These are phyloP conservation scores for Ramalina intermedia DNA, from an alignment of 495 filamentous ascomycete species.

Conservation along the genomic window DNA sequence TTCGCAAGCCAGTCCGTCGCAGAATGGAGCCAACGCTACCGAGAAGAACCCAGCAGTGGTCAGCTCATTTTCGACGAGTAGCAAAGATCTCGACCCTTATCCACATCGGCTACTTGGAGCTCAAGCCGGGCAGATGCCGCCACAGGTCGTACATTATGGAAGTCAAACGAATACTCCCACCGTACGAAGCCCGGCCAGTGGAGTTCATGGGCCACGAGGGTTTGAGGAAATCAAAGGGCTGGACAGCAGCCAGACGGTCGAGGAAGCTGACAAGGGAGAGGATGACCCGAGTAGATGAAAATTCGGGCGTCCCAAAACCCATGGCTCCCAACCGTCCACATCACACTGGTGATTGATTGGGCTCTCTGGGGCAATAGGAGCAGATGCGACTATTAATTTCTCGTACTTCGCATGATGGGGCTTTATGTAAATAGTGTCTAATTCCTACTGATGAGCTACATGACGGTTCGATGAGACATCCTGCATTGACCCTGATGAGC, in stretches of 20 bases:
- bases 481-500: too few species aligned
- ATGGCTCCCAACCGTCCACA: too few species aligned
- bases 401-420: neutral
- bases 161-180: slow-evolving; percentile 49
- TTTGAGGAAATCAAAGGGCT: slow-evolving; percentile 1
- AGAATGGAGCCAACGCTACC: slow-evolving; percentile 22
- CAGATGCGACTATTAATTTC: neutral
- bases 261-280: neutral
- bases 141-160: slow-evolving; percentile 49
- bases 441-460: neutral
- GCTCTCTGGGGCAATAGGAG: too few species aligned
- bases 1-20: slow-evolving; percentile 26
- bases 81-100: slow-evolving; percentile 58
- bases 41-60: slow-evolving; percentile 48
- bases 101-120: slow-evolving; percentile 46
- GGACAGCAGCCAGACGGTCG: neutral
- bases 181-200: slow-evolving; percentile 6
- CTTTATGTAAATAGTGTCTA: neutral
- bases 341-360: too few species aligned
- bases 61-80: slow-evolving; percentile 62
- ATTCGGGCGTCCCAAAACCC: too few species aligned
- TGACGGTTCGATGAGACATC: neutral
- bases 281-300: too few species aligned
- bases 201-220: neutral
- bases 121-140: slow-evolving; percentile 42